Evolutionary conservation across 2,329 filamentous ascomycete species (phyloP), one percentile per base, ranked within the genome.

Genomic region (Shiraia sp.): DNA sequence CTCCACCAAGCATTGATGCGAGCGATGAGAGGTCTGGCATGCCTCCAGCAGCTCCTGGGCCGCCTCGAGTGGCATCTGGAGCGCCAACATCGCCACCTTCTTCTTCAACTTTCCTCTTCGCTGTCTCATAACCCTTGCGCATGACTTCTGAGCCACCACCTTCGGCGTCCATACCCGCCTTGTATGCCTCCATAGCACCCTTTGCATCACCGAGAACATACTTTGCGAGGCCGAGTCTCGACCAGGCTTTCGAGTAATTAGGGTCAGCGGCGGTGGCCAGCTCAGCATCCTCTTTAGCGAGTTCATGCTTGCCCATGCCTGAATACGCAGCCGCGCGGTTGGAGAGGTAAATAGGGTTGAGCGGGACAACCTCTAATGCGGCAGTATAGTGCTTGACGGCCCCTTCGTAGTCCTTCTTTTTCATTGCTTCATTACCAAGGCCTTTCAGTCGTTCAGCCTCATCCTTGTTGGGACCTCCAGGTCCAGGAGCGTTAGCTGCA

Each of bases 221-320:
- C 48, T 87, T 83, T 30, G 93, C 93, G 27, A 97, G 84, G 14
- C 93, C 93, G 14, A 99, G 80, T 48, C 93, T 83, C 57, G 88
- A 93, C 93, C 93, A 99, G 12, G 90, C 93, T 76, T 99, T 97
- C 55, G 91, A 95, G 78, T 97, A 99, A 68, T 83, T 85, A 10
- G 93, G 90, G 70, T 99, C 93, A 40, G 90, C 81, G 42, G 83
- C 81, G 41, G 93, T 88, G 40, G 93, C 93, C 53, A 93, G 82
- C 75, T 97, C 92, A 32, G 93, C 93, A 70, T 99, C 93, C 48
- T 85, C 79, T 59, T 83, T 85, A 10, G 93, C 93, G 49, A 87
- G 85, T 49, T 86, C 83, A 75, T 97, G 91, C 72, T 96, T 85
- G 58, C 85, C 82, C 49, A 83, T 83, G 15, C 90, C 92, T 19